Conservation (phyloP, 2,329 filamentous ascomycete genomes). For the Metarhizium sp. region DNA sequence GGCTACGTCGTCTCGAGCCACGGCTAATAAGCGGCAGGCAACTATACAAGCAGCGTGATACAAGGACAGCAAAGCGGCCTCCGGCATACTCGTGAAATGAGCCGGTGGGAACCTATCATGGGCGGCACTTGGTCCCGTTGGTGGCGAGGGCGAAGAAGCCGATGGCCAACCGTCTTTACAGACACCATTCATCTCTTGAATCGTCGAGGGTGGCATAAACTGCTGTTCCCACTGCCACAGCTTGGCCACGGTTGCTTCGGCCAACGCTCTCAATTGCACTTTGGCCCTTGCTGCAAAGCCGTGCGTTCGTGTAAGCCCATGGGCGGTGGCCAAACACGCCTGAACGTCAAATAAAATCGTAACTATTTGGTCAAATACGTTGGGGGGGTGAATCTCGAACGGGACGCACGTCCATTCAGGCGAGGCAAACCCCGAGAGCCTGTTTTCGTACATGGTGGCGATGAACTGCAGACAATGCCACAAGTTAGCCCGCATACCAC, state of each 20-base stretch:
- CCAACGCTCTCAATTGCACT: background rate
- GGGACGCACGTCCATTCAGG: conserved; percentile 36
- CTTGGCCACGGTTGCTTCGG: background rate
- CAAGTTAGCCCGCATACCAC: background rate
- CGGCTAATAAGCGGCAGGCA: background rate
- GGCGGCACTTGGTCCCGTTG: background rate
- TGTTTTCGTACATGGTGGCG: conserved; percentile 7
- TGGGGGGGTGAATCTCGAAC: conserved; percentile 35
- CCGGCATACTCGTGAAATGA: conserved; percentile 2
- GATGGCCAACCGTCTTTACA: too few relatives aligned
- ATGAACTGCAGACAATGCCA: conserved; percentile 4
- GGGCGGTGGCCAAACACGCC: too few relatives aligned
- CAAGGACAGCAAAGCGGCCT: background rate
- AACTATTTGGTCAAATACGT: conserved; percentile 34
- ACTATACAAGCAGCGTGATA: background rate
- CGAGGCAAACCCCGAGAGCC: conserved; percentile 19
- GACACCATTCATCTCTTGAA: background rate
- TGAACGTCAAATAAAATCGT: conserved; percentile 24
- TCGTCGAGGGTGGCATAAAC: background rate
- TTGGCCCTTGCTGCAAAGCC: too few relatives aligned
- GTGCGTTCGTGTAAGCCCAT: too few relatives aligned
- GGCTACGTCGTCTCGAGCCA: background rate
- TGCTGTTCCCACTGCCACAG: background rate
- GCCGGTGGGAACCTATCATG: background rate
- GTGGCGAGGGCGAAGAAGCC: background rate